A percentile compares a stretch with the other conserved stretches of the same genome.
These are phyloP conservation scores for Evernia prunastri DNA, from an alignment of 495 filamentous ascomycete species.

Conservation along the genomic window DNA sequence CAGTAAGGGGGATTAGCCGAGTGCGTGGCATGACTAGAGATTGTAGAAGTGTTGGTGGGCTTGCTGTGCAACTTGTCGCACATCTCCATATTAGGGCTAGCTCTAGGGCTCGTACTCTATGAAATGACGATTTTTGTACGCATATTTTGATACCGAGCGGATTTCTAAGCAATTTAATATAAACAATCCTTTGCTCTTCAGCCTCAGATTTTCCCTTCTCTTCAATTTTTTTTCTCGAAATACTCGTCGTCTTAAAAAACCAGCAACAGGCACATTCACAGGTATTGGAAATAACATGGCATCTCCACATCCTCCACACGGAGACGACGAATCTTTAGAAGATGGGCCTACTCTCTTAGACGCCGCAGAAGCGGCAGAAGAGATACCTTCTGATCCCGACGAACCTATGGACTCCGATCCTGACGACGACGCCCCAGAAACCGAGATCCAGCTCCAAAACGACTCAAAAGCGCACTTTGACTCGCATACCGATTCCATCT, in stretches of 20 bases:
- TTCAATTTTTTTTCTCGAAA: background rate
- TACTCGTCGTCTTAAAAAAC: background rate
- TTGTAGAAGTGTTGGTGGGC: too few species aligned
- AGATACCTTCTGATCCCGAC: conserved; percentile 51
- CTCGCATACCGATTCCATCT: conserved; percentile 77
- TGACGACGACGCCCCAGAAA: conserved; percentile 54
- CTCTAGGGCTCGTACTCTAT: background rate
- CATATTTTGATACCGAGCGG: background rate
- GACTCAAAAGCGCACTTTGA: conserved; percentile 92
- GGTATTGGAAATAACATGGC: conserved; percentile 36
- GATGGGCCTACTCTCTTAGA: conserved; percentile 56
- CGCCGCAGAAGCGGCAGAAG: conserved; percentile 66
- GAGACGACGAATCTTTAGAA: conserved; percentile 40
- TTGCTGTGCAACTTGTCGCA: too few species aligned
- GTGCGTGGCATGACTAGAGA: too few species aligned
- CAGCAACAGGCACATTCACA: background rate
- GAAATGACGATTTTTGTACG: conserved; percentile 15
- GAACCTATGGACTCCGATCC: conserved; percentile 67
- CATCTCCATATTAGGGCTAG: background rate
- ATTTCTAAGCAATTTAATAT: conserved; percentile 16
- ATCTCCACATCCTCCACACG: conserved; percentile 40
- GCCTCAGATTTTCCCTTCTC: too few species aligned
- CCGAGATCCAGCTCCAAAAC: conserved; percentile 77
- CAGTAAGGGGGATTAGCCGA: too few species aligned
- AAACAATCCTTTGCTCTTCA: background rate